Percentiles rank a stretch among this genome's conserved stretches.
Conservation (phyloP, 1,284 basidiomycete genomes). For the Thecaphora frezii region DNA sequence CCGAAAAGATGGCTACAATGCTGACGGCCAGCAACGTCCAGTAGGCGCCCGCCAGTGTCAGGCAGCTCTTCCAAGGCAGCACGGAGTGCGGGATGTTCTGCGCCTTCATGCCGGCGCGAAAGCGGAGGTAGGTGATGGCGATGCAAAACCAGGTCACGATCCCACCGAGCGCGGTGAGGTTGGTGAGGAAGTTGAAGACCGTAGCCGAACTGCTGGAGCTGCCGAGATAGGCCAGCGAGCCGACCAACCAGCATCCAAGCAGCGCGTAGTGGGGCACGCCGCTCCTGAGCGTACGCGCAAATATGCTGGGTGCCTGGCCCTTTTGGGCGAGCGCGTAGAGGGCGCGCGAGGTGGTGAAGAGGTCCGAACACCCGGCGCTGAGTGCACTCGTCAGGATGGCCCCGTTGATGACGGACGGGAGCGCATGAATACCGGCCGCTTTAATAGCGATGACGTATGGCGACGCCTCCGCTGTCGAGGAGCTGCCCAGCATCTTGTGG, state of each 20-base stretch:
- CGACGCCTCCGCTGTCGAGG: conserved; percentile 1
- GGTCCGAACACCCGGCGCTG: conserved; percentile 77
- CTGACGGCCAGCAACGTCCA: conserved; percentile 10
- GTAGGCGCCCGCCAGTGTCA: conserved; percentile 3
- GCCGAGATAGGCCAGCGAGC: conserved; percentile 67
- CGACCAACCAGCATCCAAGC: conserved; percentile 69
- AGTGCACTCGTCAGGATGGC: conserved; percentile 73
- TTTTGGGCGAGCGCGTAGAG: conserved; percentile 59
- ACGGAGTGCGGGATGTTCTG: conserved; percentile 18
- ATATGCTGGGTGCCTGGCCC: conserved; percentile 74
- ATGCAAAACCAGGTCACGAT: conserved; percentile 59
- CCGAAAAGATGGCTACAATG: conserved; percentile 52
- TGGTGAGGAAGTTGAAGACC: conserved; percentile 68
- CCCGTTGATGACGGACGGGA: conserved; percentile 68
- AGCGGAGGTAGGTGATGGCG: conserved; percentile 29
- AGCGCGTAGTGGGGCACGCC: conserved; percentile 77
- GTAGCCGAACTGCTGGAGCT: conserved; percentile 58
- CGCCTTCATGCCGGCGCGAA: conserved; percentile 31
- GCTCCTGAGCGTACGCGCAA: conserved; percentile 67
- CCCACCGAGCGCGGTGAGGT: conserved; percentile 64
- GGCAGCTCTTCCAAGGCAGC: background rate
- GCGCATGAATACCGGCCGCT: conserved; percentile 59
- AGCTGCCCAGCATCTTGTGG: background rate
- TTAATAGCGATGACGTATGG: conserved; percentile 60
- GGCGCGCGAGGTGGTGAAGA: conserved; percentile 76